A percentile compares a stretch with the other conserved stretches of the same genome.
These are phyloP conservation scores for Penium margaritaceum DNA, from an alignment of 139 green algal species.

Conservation along the genomic window DNA sequence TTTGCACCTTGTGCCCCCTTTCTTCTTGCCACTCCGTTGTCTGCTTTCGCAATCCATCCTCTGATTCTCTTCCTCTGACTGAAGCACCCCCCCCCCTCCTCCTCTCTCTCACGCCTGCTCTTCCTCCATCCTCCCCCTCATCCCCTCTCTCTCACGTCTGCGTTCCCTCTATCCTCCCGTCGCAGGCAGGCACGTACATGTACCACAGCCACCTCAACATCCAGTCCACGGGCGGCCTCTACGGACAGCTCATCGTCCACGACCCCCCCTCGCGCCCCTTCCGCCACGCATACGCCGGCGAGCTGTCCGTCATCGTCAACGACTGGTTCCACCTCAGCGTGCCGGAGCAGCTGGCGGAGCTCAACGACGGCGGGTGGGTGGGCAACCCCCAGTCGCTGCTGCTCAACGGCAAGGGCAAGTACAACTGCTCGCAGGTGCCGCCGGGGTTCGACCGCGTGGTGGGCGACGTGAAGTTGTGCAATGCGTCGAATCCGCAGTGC, in stretches of 20 bases:
- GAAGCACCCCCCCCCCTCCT: too few relatives aligned
- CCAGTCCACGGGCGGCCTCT: slow-evolving; percentile 6
- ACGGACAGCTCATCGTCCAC: slow-evolving; percentile 3
- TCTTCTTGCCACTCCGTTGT: too few relatives aligned
- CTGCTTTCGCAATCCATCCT: too few relatives aligned
- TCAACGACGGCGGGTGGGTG: slow-evolving; percentile 8
- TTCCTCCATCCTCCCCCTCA: too few relatives aligned
- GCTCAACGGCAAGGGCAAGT: slow-evolving; percentile 13
- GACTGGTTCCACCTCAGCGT: slow-evolving; percentile 8
- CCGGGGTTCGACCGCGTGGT: too few relatives aligned
- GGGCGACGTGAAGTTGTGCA: not conserved
- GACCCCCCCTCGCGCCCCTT: not conserved
- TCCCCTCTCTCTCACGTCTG: too few relatives aligned
- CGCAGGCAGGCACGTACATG: slow-evolving; percentile 23
- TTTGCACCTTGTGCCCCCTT: too few relatives aligned
- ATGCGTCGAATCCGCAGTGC: not conserved
- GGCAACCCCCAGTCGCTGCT: slow-evolving; percentile 22
- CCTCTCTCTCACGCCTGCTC: too few relatives aligned
- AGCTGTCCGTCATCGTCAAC: slow-evolving; percentile 18
- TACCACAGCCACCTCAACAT: slow-evolving; percentile 4
- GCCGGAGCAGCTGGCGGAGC: not conserved
- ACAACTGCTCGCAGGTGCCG: slow-evolving; percentile 2
- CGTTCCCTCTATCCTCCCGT: too few relatives aligned
- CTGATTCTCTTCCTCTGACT: too few relatives aligned
- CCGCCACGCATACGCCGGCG: not conserved